Evolutionary conservation across 164 flowering plant genomes (phyloP).

Genomic region (Cinnamomum micranthum): DNA sequence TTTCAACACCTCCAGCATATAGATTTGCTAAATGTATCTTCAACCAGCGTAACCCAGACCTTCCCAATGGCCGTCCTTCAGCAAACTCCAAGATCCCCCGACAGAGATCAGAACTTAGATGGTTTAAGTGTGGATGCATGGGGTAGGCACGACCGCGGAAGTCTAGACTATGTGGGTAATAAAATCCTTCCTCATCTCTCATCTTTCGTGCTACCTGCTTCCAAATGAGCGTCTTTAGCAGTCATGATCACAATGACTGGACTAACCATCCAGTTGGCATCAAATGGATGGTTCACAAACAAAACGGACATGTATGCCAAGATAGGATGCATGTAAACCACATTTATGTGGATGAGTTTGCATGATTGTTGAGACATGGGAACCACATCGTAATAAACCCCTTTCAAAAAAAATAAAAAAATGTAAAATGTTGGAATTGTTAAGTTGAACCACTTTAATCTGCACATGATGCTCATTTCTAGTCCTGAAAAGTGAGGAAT

Average conservation of each 20-base stretch:
- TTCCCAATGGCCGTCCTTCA: slow-evolving; percentile 82
- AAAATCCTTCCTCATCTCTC: slow-evolving; percentile 95
- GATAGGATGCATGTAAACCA: no score
- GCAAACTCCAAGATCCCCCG: slow-evolving; percentile 94
- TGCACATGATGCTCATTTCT: background rate
- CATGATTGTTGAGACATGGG: no score
- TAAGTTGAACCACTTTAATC: background rate
- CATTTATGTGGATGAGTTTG: no score
- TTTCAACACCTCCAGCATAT: slow-evolving; percentile 83
- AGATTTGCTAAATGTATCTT: slow-evolving; percentile 90
- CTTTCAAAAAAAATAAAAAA: background rate
- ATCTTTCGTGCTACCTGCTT: slow-evolving; percentile 83
- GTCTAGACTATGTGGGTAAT: slow-evolving; percentile 94
- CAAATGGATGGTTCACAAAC: background rate
- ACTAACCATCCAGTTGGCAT: background rate
- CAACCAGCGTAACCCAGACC: slow-evolving; percentile 80
- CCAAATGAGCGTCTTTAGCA: slow-evolving; percentile 14
- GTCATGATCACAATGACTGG: background rate
- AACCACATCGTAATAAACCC: no score
- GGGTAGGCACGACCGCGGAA: slow-evolving; percentile 98
- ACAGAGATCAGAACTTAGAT: slow-evolving; percentile 89
- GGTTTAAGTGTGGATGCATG: slow-evolving; percentile 94
- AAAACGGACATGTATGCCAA: no score
- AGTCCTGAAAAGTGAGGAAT: slow-evolving; percentile 1
- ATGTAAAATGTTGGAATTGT: background rate